phyloP scores from a whole-genome alignment of 306 rosid genomes.

The Crotalaria pallida region DNA sequence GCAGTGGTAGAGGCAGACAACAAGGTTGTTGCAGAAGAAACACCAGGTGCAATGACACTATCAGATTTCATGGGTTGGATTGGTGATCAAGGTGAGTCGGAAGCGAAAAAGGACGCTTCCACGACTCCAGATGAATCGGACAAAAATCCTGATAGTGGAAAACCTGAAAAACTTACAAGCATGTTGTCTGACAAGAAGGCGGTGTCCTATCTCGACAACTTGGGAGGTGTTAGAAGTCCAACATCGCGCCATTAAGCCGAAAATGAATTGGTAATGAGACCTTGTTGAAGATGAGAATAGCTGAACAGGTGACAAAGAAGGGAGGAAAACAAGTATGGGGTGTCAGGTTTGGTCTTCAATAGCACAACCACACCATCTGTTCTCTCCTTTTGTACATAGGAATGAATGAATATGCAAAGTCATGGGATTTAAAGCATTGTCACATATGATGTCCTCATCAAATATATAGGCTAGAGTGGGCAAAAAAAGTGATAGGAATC shows the following conservation, averaged over 20 bases:
- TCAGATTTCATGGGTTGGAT: slow-evolving; percentile 98
- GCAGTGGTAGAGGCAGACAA: background rate
- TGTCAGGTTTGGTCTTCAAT: slow-evolving; percentile 16
- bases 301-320: background rate
- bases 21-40: slow-evolving; percentile 26
- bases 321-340: slow-evolving; percentile 8
- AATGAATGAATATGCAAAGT: slow-evolving; percentile 27
- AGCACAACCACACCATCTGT: background rate
- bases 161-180: slow-evolving; percentile 40
- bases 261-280: background rate
- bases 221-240: slow-evolving; percentile 84
- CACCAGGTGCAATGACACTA: slow-evolving; percentile 54
- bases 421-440: slow-evolving; percentile 32
- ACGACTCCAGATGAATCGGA: slow-evolving; percentile 28
- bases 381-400: slow-evolving; percentile 59
- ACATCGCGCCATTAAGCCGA: slow-evolving; percentile 66
- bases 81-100: slow-evolving; percentile 40
- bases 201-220: slow-evolving; percentile 65
- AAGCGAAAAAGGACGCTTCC: slow-evolving; percentile 29
- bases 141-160: slow-evolving; percentile 40
- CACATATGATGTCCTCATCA: slow-evolving; percentile 3
- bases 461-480: background rate
- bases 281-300: background rate
- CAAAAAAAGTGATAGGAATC: background rate
- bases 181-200: slow-evolving; percentile 45